A percentile compares a stretch with the other conserved stretches of the same genome.
Evolutionary conservation across 176 grass and related monocot species (phyloP).

Genomic region (Oropetium thomaeum): DNA sequence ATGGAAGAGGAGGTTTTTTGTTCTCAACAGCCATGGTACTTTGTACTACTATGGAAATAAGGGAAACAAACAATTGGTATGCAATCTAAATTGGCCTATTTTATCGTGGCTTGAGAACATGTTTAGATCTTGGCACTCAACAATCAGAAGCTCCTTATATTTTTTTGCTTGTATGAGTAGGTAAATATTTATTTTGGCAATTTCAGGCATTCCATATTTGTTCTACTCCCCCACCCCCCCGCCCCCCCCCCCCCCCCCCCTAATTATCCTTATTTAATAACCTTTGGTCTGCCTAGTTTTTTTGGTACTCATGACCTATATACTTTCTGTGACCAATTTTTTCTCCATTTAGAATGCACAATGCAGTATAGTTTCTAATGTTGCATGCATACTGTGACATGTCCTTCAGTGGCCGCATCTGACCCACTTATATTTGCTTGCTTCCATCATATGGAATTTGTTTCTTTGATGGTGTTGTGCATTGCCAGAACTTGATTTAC

Average conservation of each 20-base stretch:
- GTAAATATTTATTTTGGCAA: constrained; percentile 4
- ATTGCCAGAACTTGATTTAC: too few relatives aligned
- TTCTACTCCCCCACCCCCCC: too few relatives aligned
- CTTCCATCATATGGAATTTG: background rate
- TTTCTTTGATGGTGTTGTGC: constrained; percentile 4
- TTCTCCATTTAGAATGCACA: background rate
- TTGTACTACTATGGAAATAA: constrained; percentile 90
- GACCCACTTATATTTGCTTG: background rate
- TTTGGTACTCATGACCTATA: background rate
- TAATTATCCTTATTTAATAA: constrained; percentile 1
- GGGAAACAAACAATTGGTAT: constrained; percentile 81
- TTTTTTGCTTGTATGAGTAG: constrained; percentile 12
- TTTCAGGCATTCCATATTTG: constrained; percentile 1
- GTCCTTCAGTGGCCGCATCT: background rate
- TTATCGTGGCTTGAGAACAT: background rate
- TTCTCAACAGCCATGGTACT: constrained; percentile 87
- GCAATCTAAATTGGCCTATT: constrained; percentile 25
- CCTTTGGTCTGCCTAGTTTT: constrained; percentile 3
- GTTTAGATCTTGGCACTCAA: constrained; percentile 10
- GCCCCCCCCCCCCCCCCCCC: too few relatives aligned
- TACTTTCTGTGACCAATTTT: background rate
- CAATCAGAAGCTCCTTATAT: constrained; percentile 3
- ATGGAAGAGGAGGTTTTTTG: constrained; percentile 95
- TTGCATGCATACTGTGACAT: background rate
- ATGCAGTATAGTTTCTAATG: background rate